These are phyloP conservation scores for Asterella californica DNA, from an alignment of 225 moss, liverwort and hornwort species.

Conservation along the genomic window DNA sequence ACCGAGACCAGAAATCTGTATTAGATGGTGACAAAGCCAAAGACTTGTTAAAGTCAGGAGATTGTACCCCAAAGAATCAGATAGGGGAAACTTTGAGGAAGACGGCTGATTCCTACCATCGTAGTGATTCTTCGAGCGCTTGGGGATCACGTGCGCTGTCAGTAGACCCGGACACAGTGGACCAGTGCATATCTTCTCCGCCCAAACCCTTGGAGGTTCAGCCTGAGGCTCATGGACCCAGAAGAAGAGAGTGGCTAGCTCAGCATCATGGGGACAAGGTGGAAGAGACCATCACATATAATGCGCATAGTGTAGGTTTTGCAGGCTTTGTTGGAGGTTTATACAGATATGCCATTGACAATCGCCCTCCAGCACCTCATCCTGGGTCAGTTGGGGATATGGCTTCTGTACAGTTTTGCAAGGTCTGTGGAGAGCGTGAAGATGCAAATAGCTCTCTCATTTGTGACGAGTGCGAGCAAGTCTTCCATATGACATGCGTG, in stretches of 20 bases:
- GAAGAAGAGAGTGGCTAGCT: constrained; percentile 42
- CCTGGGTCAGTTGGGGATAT: constrained; percentile 45
- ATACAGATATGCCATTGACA: constrained; percentile 28
- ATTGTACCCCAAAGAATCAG: constrained; percentile 8
- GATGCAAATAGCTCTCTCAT: constrained; percentile 39
- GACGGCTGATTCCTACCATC: not conserved
- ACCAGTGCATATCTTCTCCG: constrained; percentile 20
- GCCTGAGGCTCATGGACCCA: constrained; percentile 7
- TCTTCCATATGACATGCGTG: constrained; percentile 44
- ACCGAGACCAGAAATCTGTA: not conserved
- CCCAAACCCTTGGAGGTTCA: constrained; percentile 12
- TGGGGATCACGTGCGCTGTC: constrained; percentile 5
- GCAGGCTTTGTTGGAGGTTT: constrained; percentile 25
- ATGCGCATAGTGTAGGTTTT: constrained; percentile 14
- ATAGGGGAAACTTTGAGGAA: constrained; percentile 9
- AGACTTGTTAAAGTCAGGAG: constrained; percentile 2
- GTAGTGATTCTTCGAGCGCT: constrained; percentile 19
- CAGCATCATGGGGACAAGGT: constrained; percentile 27
- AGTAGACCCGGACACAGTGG: not conserved
- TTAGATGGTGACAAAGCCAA: not conserved
- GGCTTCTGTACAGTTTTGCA: constrained; percentile 26
- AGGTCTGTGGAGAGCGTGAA: constrained; percentile 35
- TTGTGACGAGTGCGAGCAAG: constrained; percentile 43
- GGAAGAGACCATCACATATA: constrained; percentile 2
- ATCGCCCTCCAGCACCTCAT: constrained; percentile 40